phyloP scores from a whole-genome alignment of 2,329 filamentous ascomycete species.

The Pyrenophora graminea region DNA sequence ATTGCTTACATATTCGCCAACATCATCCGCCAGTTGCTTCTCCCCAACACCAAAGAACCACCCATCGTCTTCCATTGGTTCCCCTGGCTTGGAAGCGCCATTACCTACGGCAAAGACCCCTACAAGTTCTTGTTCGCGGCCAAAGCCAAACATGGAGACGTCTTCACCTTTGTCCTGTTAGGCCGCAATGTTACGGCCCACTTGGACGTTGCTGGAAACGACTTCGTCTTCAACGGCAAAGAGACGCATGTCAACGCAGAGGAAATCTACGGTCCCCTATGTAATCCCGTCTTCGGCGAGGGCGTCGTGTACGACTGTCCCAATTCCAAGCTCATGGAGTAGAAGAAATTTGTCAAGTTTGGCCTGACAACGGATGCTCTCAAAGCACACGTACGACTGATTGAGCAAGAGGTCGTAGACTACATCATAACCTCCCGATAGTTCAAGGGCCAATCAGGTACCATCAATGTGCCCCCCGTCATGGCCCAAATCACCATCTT shows the following conservation, averaged over 20 bases:
- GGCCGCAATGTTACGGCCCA: background rate
- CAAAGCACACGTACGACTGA: constrained; percentile 40
- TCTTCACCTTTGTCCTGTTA: background rate
- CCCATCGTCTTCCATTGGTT: constrained; percentile 1
- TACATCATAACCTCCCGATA: background rate
- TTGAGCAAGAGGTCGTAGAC: background rate
- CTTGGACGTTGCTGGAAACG: background rate
- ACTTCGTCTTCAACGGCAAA: constrained; percentile 1
- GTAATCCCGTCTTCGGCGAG: background rate
- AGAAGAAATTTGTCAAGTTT: constrained; percentile 68
- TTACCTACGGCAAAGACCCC: constrained; percentile 1
- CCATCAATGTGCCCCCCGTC: background rate
- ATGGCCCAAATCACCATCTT: constrained; percentile 2
- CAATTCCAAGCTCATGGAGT: constrained; percentile 34
- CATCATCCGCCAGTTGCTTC: constrained; percentile 1
- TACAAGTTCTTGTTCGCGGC: background rate
- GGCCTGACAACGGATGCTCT: constrained; percentile 72
- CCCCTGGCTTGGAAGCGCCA: background rate
- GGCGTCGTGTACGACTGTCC: constrained; percentile 34
- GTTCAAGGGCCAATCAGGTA: background rate
- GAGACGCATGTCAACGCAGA: background rate
- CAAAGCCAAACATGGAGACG: background rate
- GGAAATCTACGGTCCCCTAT: constrained; percentile 1
- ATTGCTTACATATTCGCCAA: background rate
- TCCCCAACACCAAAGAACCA: background rate